Percentiles rank a stretch among this genome's conserved stretches.
phyloP scores from a whole-genome alignment of 2,329 filamentous ascomycete species.

The Colletotrichum plurivorum region DNA sequence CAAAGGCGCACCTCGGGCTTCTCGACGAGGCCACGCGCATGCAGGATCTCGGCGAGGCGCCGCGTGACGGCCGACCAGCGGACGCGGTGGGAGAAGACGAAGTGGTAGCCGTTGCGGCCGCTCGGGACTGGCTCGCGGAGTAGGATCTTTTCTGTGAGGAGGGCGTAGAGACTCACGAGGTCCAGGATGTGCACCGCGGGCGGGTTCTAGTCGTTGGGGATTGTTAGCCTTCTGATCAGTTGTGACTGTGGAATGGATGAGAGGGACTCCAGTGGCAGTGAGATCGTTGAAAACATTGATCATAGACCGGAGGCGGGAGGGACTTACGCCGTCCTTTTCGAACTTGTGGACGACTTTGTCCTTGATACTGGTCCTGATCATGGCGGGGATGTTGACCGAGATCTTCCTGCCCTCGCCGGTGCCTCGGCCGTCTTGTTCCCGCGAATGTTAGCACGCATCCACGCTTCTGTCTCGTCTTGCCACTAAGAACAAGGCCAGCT shows the following conservation, averaged over 20 bases:
- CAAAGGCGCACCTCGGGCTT: constrained; percentile 45
- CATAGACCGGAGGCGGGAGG: neutral
- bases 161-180: constrained; percentile 48
- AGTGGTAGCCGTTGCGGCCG: constrained; percentile 52
- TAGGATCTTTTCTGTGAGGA: constrained; percentile 48
- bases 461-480: rapidly evolving
- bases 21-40: constrained; percentile 48
- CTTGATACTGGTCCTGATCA: constrained; percentile 48
- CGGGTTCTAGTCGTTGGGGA: constrained; percentile 40
- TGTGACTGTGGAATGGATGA: too few species aligned
- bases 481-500: neutral
- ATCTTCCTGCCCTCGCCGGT: constrained; percentile 50
- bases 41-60: constrained; percentile 44
- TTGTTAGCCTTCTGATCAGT: constrained; percentile 14
- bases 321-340: constrained; percentile 48
- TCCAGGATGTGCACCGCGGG: constrained; percentile 50
- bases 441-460: neutral
- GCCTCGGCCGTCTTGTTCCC: constrained; percentile 50
- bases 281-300: neutral
- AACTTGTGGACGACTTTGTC: constrained; percentile 51
- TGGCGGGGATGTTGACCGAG: constrained; percentile 50
- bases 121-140: constrained; percentile 45
- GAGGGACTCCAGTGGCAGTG: too few species aligned
- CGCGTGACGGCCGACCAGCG: constrained; percentile 50
- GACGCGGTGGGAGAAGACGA: constrained; percentile 46